Evolutionary conservation across 2,329 filamentous ascomycete species (phyloP).

Genomic region (Aspergillus sp.): DNA sequence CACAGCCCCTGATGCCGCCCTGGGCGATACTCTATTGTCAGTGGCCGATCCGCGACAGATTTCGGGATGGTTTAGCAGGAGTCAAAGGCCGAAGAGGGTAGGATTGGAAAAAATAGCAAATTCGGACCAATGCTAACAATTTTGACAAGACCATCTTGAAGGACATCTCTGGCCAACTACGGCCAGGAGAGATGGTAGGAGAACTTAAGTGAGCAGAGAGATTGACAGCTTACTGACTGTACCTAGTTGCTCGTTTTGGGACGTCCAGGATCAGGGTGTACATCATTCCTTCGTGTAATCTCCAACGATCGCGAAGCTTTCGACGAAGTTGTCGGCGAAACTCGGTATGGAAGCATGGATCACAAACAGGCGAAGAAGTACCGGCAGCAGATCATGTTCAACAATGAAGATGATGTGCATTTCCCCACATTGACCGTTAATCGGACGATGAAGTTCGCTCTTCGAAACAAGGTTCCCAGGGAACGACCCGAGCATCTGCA

Average conservation of each 20-base stretch:
- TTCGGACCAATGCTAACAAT: not conserved
- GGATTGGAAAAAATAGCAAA: not conserved
- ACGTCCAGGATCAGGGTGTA: constrained; percentile 69
- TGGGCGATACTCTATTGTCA: constrained; percentile 38
- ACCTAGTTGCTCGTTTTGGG: constrained; percentile 65
- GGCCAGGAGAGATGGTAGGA: constrained; percentile 48
- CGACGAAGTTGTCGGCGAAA: constrained; percentile 56
- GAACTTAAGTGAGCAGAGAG: not conserved
- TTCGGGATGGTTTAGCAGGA: constrained; percentile 22
- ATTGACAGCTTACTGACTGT: not conserved
- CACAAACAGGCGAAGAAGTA: constrained; percentile 48
- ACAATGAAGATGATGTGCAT: constrained; percentile 73
- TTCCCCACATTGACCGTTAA: constrained; percentile 75
- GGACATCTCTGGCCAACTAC: constrained; percentile 43
- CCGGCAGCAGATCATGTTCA: constrained; percentile 61
- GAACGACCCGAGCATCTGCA: constrained; percentile 28
- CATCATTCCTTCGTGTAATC: constrained; percentile 68
- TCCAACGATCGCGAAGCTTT: constrained; percentile 66
- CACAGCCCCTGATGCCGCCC: constrained; percentile 38
- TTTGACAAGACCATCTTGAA: constrained; percentile 41
- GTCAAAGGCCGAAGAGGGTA: constrained; percentile 33
- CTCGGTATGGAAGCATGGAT: constrained; percentile 56
- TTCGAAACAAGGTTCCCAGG: constrained; percentile 51
- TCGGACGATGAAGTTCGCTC: constrained; percentile 71
- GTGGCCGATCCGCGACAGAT: constrained; percentile 36